Evolutionary conservation across 306 rosid genomes (phyloP).

Genomic region (Astragalus membranaceus): DNA sequence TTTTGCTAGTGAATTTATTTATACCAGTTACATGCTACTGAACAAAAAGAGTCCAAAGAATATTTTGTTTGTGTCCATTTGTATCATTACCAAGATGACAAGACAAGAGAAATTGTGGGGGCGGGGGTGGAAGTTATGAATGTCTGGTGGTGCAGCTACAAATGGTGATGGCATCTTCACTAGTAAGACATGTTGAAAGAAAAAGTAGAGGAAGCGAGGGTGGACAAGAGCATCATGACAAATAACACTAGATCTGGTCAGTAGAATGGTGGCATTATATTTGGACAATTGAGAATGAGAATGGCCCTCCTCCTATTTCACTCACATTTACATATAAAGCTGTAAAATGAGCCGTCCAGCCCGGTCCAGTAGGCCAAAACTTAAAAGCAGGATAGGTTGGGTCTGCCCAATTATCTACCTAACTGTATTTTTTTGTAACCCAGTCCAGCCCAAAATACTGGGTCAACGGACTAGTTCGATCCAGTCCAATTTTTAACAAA

Average conservation of each 20-base stretch:
- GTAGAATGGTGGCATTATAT: constrained; percentile 30
- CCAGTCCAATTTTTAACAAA: no score
- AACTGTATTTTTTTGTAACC: no score
- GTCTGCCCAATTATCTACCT: no score
- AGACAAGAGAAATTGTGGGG: constrained; percentile 2
- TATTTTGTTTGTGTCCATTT: constrained; percentile 17
- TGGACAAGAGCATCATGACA: constrained; percentile 33
- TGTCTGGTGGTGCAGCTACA: not conserved
- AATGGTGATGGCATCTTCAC: not conserved
- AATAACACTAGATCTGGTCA: constrained; percentile 40
- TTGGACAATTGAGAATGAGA: constrained; percentile 9
- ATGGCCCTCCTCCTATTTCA: constrained; percentile 26
- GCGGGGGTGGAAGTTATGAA: not conserved
- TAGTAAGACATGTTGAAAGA: not conserved
- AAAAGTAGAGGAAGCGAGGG: not conserved
- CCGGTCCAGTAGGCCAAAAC: no score
- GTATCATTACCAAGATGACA: not conserved
- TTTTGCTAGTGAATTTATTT: not conserved
- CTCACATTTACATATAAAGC: not conserved
- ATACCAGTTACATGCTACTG: not conserved
- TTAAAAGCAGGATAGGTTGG: no score
- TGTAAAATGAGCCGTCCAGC: no score
- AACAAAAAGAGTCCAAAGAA: constrained; percentile 2
- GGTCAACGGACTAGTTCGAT: no score
- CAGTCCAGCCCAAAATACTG: no score